Base-by-base conservation (phyloP, 2,329 filamentous ascomycete species). In the Ophiostoma tasmaniense region DNA sequence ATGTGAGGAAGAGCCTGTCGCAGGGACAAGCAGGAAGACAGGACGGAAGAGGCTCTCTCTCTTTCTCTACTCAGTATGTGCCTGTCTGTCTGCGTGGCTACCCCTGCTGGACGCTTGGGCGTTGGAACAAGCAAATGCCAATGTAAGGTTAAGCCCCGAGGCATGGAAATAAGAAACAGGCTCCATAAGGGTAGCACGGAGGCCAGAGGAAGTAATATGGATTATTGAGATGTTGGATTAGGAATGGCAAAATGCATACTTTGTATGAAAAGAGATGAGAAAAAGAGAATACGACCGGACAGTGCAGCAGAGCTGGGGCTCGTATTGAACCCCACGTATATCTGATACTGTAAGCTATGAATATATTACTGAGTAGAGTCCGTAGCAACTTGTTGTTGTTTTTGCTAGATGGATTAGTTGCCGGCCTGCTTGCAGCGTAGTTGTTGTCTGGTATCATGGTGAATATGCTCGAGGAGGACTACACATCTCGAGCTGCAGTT, bases 1-100 rank as follows among this genome's bases (percentile, higher is more conserved):
- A 73, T 72, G 68, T 73, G 73, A 75, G 71, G 71, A 73, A 37
- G 70, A 66, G 70, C 68, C 70, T 71, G 73, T 76, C 73, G 71
- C 73, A 76, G 72, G 70, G 70, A 69, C 69, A 73, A 33, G 33
- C 33, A 33, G 33, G 5, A 33, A 72, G 68, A 68, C 55, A 64
- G 52, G 62, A 66, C 66, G 68, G 68, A 67, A 68, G 52, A 62
- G 50, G 55, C 28, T 62, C 25, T 35, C 33, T 30, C 13, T 39
- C 28, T 37, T 11, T 42, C 39, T 42, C 39, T 42, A n/a, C n/a
- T n/a, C n/a, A n/a, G n/a, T n/a, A 1, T 45, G 4, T 20, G 17
- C n/a, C 28, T 25, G n/a, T 25, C 42, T 17, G 25, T 28, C 17
- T 28, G 14, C 28, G 25, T n/a, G 33, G 61, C 37, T 17, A n/a